Percentiles rank a stretch among this genome's conserved stretches.
phyloP scores from a whole-genome alignment of 306 rosid species.

The Fagus sylvatica region DNA sequence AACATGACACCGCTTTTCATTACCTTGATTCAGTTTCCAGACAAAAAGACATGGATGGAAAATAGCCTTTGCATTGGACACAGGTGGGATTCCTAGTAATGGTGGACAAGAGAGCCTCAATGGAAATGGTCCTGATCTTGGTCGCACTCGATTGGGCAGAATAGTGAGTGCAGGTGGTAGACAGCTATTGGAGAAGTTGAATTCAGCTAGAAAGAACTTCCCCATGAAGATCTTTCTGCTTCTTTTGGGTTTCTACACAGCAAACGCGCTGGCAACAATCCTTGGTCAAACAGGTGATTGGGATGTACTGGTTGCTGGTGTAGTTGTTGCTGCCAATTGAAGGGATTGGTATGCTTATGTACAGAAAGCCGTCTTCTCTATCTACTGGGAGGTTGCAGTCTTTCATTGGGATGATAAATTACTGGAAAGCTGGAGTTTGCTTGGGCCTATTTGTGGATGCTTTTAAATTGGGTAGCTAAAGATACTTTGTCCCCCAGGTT shows the following conservation, averaged over 20 bases:
- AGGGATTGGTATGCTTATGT: constrained; percentile 92
- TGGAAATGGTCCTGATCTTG: constrained; percentile 55
- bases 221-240: constrained; percentile 88
- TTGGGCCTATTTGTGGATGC: constrained; percentile 98
- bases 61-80: constrained; percentile 79
- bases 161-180: constrained; percentile 80
- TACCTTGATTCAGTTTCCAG: constrained; percentile 52
- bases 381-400: constrained; percentile 68
- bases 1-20: constrained; percentile 30
- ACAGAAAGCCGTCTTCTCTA: constrained; percentile 58
- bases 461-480: constrained; percentile 86
- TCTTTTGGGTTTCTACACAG: constrained; percentile 97
- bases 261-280: constrained; percentile 93
- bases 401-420: constrained; percentile 73
- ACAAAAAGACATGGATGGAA: constrained; percentile 53
- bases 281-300: constrained; percentile 98
- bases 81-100: constrained; percentile 66
- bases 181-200: constrained; percentile 79
- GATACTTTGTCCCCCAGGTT: background rate
- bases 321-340: constrained; percentile 94
- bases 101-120: constrained; percentile 62
- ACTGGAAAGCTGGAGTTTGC: constrained; percentile 98
- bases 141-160: constrained; percentile 88
- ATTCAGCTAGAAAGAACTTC: constrained; percentile 76
- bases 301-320: constrained; percentile 96